Evolutionary conservation across 2,329 filamentous ascomycete species (phyloP), one percentile per base, ranked within the genome.

Genomic region (Bipolaris oryzae): DNA sequence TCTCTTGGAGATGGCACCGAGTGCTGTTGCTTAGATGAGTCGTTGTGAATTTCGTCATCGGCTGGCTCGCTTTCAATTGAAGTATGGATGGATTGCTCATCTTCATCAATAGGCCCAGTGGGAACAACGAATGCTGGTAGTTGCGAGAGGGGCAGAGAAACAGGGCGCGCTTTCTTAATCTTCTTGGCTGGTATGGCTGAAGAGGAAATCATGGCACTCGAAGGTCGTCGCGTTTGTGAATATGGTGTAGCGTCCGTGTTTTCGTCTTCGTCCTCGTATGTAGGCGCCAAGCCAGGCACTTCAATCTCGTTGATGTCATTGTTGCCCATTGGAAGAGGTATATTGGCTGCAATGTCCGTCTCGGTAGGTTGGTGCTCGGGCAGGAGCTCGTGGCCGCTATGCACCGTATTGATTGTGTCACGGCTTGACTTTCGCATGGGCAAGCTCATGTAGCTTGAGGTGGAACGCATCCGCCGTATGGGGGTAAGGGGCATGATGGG

Each of bases 241-340:
- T 74, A 61, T 1, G 73, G 68, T 3, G 71, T 74, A 43, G 51
- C 62, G 28, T 66, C 66, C 21, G 59, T 62, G 39, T 59, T 66
- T 35, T 74, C 69, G 2, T 53, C 58, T 16, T 79, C 79, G 5
- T 80, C 80, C 49, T 89, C 88, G 13, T 88, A 87, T 53, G 91
- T 87, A 54, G 81, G 85, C 1, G 83, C 85, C 5, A 92, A 80
- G 0, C 89, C 89, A 3, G 90, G 89, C 42, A 92, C 84, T 68
- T 95, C 90, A 39, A 96, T 95, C 71, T 96, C 91, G 43, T 88
- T 84, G 7, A 94, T 78, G 69, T 96, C 91, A 45, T 87, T 83
- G 34, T 85, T 81, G 21, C 81, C 81, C 38, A 88, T 79, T 0
- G 90, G 90, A 9, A 95, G 78, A n/a, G 90, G 87, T 59, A 93